Percentiles rank a stretch among this genome's conserved stretches.
These are phyloP conservation scores for Rhodotorula kratochvilovae DNA, from an alignment of 768 basidiomycete genomes.

Conservation along the genomic window DNA sequence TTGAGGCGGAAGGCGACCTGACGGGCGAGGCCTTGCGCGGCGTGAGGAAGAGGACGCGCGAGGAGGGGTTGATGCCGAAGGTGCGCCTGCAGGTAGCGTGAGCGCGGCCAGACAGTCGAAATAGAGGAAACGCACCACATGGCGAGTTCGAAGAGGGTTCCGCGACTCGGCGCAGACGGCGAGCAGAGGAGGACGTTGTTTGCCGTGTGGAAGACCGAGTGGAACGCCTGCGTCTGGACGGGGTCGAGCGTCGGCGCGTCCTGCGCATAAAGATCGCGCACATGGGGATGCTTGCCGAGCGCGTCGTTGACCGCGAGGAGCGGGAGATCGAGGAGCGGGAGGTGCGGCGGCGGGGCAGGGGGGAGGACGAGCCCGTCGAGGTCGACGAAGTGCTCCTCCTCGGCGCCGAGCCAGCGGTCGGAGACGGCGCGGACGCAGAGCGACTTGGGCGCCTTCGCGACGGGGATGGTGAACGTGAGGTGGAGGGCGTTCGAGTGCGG, in stretches of 20 bases:
- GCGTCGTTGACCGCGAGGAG: constrained; percentile 64
- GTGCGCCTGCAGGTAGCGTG: constrained; percentile 17
- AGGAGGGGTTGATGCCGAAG: constrained; percentile 25
- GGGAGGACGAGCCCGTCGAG: constrained; percentile 77
- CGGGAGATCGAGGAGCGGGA: constrained; percentile 53
- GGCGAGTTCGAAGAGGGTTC: constrained; percentile 63
- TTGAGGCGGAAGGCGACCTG: constrained; percentile 44
- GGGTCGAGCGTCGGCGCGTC: constrained; percentile 64
- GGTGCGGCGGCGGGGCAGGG: constrained; percentile 19
- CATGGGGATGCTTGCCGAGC: constrained; percentile 59
- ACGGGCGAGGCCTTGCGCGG: constrained; percentile 45
- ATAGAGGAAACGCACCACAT: constrained; percentile 61
- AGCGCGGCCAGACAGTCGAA: not conserved
- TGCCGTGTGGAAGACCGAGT: constrained; percentile 67
- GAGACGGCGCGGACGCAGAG: constrained; percentile 75
- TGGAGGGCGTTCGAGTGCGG: constrained; percentile 59
- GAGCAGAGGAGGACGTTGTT: constrained; percentile 69
- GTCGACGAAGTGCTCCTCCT: constrained; percentile 63
- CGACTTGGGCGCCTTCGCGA: constrained; percentile 61
- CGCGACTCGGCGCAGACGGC: constrained; percentile 77
- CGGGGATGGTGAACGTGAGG: constrained; percentile 74
- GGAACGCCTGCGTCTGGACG: constrained; percentile 84
- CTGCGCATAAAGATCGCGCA: constrained; percentile 54
- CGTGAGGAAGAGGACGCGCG: constrained; percentile 45
- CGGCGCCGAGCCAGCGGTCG: constrained; percentile 89